These are phyloP conservation scores for Globisporangium megalacanthum DNA, from an alignment of 352 stramenopile genomes.

Conservation along the genomic window DNA sequence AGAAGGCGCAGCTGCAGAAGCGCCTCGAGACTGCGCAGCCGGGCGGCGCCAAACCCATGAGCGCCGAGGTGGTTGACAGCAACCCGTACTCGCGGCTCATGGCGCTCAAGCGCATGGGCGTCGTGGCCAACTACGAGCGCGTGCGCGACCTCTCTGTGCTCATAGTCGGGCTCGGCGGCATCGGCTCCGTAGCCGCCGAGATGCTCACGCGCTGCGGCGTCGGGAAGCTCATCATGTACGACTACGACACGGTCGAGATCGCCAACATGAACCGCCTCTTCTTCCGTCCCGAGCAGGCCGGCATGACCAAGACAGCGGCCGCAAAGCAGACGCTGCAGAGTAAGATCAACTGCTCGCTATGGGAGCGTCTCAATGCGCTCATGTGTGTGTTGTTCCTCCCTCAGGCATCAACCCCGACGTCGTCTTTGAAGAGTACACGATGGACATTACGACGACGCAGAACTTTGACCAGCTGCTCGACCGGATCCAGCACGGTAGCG, in stretches of 20 bases:
- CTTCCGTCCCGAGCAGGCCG: slow-evolving; percentile 83
- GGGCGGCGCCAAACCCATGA: slow-evolving; percentile 47
- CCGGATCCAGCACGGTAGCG: slow-evolving; percentile 58
- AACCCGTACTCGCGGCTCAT: slow-evolving; percentile 89
- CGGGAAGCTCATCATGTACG: slow-evolving; percentile 83
- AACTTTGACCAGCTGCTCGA: slow-evolving; percentile 86
- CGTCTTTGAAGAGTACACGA: slow-evolving; percentile 81
- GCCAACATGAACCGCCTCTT: slow-evolving; percentile 92
- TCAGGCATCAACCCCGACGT: slow-evolving; percentile 87
- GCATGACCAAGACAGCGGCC: slow-evolving; percentile 83
- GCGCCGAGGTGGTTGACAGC: slow-evolving; percentile 74
- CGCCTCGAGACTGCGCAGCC: slow-evolving; percentile 38
- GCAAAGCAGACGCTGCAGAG: slow-evolving; percentile 84
- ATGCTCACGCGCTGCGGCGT: slow-evolving; percentile 89
- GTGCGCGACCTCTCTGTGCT: slow-evolving; percentile 81
- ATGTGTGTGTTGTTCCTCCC: not conserved
- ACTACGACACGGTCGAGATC: slow-evolving; percentile 89
- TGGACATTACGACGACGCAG: slow-evolving; percentile 81
- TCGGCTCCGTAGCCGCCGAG: slow-evolving; percentile 83
- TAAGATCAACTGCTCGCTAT: slow-evolving; percentile 17
- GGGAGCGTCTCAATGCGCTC: not conserved
- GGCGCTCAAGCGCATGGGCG: slow-evolving; percentile 88
- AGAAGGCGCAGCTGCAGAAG: slow-evolving; percentile 53
- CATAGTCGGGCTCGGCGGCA: slow-evolving; percentile 80
- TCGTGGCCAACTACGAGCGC: slow-evolving; percentile 86